Evolutionary conservation across 768 basidiomycete species (phyloP).

Genomic region (Lentinula lateritia): DNA sequence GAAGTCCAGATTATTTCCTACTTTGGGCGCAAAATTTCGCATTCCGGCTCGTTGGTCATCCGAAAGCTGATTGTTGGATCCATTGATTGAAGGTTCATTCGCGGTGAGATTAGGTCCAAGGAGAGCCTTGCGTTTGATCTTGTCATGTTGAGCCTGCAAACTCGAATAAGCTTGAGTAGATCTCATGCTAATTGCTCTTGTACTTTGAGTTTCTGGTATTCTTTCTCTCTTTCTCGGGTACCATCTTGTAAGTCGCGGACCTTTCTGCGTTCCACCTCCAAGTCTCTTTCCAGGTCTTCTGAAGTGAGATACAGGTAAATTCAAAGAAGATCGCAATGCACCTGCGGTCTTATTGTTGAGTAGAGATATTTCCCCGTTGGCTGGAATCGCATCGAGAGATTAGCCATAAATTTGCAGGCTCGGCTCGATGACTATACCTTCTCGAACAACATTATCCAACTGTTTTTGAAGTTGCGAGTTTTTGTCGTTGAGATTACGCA

Average conservation of each 20-base stretch:
- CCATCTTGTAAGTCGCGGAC: constrained; percentile 69
- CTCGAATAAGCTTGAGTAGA: background rate
- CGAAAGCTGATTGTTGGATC: background rate
- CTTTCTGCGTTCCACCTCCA: constrained; percentile 75
- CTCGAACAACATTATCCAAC: constrained; percentile 77
- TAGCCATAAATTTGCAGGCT: background rate
- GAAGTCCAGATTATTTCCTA: constrained; percentile 34
- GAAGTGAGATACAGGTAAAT: background rate
- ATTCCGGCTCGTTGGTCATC: constrained; percentile 1
- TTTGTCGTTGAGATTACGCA: constrained; percentile 77
- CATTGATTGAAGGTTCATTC: background rate
- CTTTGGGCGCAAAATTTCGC: constrained; percentile 19
- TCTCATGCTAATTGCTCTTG: background rate
- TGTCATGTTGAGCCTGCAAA: constrained; percentile 66
- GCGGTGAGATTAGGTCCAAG: constrained; percentile 34
- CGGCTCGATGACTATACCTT: constrained; percentile 47
- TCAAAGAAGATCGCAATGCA: constrained; percentile 20
- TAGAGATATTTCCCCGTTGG: constrained; percentile 71
- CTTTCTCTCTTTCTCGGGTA: constrained; percentile 74
- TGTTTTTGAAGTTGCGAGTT: constrained; percentile 81
- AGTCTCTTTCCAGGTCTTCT: constrained; percentile 71
- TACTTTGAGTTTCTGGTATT: constrained; percentile 85
- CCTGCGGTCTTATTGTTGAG: constrained; percentile 66
- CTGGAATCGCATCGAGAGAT: constrained; percentile 27
- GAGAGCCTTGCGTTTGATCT: constrained; percentile 75